phyloP scores from a whole-genome alignment of 1,139 yeast species.

The Sugiyamaella japonica region DNA sequence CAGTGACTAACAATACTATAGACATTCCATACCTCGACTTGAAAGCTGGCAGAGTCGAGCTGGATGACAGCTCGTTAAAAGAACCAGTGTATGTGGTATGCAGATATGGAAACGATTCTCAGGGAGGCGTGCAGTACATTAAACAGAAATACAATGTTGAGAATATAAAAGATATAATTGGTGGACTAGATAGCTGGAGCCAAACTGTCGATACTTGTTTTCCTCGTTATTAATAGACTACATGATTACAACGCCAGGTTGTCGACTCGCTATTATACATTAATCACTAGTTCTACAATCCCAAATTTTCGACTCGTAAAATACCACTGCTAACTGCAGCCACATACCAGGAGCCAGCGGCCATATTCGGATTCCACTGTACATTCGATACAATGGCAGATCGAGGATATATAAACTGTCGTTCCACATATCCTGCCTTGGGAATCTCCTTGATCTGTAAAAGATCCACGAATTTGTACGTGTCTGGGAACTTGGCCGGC shows the following conservation, averaged over 20 bases:
- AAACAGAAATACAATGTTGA: conserved; percentile 50
- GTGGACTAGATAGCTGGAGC: conserved; percentile 79
- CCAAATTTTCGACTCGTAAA: conserved; percentile 53
- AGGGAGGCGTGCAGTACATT: conserved; percentile 63
- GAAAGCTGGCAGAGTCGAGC: conserved; percentile 9
- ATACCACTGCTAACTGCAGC: conserved; percentile 70
- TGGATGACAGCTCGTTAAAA: neutral
- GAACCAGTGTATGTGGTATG: conserved; percentile 56
- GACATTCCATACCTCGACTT: conserved; percentile 23
- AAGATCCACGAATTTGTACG: conserved; percentile 42
- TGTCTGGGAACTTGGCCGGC: conserved; percentile 29
- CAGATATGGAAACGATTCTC: conserved; percentile 90
- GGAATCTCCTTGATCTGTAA: conserved; percentile 29
- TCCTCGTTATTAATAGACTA: conserved; percentile 71
- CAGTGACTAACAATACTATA: neutral
- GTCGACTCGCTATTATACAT: conserved; percentile 33
- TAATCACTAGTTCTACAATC: neutral
- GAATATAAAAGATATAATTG: conserved; percentile 63
- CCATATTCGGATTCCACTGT: conserved; percentile 60
- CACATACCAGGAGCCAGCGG: conserved; percentile 59
- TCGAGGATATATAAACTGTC: conserved; percentile 47
- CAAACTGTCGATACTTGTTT: conserved; percentile 57
- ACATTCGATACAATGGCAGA: conserved; percentile 54
- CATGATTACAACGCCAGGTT: too few species aligned
- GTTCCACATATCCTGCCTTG: conserved; percentile 29